These are phyloP conservation scores for Serendipita indica DNA, from an alignment of 768 basidiomycete species.

Conservation along the genomic window DNA sequence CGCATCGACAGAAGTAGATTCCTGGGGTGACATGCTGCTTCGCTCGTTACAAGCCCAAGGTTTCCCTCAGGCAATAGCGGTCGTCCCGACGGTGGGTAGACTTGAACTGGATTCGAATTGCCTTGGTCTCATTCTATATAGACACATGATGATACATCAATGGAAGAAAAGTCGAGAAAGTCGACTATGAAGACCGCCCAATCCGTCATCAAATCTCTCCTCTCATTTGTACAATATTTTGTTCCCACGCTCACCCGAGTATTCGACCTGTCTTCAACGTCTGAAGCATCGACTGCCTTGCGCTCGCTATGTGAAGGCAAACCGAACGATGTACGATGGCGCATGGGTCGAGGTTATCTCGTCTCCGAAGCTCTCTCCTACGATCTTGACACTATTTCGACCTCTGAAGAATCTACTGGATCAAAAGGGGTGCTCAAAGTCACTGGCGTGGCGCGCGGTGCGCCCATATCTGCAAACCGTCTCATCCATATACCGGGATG, in stretches of 20 bases:
- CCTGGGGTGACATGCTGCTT: conserved; percentile 75
- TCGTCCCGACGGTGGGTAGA: conserved; percentile 43
- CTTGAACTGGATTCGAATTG: too few species aligned
- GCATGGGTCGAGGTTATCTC: conserved; percentile 65
- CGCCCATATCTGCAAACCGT: conserved; percentile 60
- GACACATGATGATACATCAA: too few species aligned
- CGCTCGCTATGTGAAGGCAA: conserved; percentile 74
- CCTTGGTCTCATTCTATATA: neutral
- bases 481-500: conserved; percentile 75
- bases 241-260: conserved; percentile 67
- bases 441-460: conserved; percentile 76
- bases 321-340: conserved; percentile 66
- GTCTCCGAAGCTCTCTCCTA: conserved; percentile 51
- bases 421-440: conserved; percentile 51
- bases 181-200: conserved; percentile 39
- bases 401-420: conserved; percentile 10
- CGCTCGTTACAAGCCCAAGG: conserved; percentile 84
- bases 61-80: conserved; percentile 67
- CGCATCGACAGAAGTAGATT: conserved; percentile 62
- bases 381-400: conserved; percentile 23
- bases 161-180: conserved; percentile 16
- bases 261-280: conserved; percentile 43
- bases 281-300: conserved; percentile 58
- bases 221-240: conserved; percentile 93
- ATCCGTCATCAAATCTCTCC: conserved; percentile 67